Evolutionary conservation across 495 filamentous ascomycete genomes (phyloP).

Genomic region (Hypoxylon trugodes): DNA sequence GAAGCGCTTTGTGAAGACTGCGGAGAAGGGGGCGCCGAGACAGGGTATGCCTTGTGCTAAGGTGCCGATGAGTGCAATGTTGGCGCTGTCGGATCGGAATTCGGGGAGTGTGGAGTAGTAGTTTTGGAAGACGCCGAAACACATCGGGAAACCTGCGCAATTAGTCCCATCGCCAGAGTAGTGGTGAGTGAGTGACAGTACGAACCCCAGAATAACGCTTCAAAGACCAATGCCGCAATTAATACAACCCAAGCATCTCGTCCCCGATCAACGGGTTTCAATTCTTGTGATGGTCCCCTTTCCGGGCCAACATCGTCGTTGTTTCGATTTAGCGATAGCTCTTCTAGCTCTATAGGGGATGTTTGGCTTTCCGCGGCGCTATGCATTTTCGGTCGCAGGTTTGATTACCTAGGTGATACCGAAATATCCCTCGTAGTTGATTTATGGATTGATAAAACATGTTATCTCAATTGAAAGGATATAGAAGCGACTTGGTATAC

Average conservation of each 20-base stretch:
- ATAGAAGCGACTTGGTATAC: too few relatives aligned
- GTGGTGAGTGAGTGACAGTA: neutral
- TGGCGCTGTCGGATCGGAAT: neutral
- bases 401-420: neutral
- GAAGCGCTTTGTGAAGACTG: neutral
- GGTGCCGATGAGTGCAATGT: conserved; percentile 8
- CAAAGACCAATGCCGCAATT: conserved; percentile 1
- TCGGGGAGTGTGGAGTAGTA: conserved; percentile 2
- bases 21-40: conserved; percentile 4
- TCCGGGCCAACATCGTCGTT: neutral
- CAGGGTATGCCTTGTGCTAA: neutral
- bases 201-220: conserved; percentile 8
- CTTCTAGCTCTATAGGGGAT: neutral
- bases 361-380: neutral
- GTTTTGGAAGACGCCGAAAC: conserved; percentile 8
- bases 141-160: neutral
- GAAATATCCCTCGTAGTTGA: too few relatives aligned
- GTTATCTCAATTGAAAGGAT: too few relatives aligned
- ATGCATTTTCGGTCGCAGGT: neutral
- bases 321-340: neutral
- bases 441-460: too few relatives aligned
- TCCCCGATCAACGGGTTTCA: conserved; percentile 3
- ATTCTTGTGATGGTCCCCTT: neutral
- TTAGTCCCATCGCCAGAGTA: neutral
- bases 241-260: conserved; percentile 4